Evolutionary conservation across 306 rosid genomes (phyloP).

Genomic region (Aeschynomene evenia): DNA sequence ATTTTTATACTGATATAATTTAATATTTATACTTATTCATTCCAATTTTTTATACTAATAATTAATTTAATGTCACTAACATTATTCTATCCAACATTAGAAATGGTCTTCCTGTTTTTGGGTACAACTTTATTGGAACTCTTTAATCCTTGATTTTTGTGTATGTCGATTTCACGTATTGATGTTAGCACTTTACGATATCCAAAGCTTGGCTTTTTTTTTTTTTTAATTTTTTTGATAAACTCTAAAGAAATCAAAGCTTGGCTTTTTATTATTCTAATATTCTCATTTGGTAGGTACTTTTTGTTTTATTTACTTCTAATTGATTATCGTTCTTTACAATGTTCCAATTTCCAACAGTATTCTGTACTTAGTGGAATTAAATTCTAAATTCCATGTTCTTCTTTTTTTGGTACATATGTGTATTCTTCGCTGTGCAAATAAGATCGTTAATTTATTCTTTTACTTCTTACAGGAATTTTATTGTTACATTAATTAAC

Average conservation of each 20-base stretch:
- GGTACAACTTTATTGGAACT: neutral
- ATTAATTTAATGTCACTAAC: no score
- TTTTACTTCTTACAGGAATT: neutral
- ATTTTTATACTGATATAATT: no score
- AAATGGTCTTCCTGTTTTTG: neutral
- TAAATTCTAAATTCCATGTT: slow-evolving; percentile 22
- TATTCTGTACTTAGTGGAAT: slow-evolving; percentile 15
- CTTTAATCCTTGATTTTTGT: slow-evolving; percentile 1
- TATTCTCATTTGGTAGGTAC: slow-evolving; percentile 8
- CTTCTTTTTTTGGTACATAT: neutral
- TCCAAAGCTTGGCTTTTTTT: slow-evolving; percentile 13
- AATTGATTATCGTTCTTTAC: neutral
- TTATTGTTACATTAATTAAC: no score
- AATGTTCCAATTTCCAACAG: neutral
- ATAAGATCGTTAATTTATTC: no score
- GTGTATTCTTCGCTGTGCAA: no score
- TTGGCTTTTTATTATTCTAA: slow-evolving; percentile 19
- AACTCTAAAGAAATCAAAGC: no score
- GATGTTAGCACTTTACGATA: slow-evolving; percentile 14
- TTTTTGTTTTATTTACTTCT: no score
- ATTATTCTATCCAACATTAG: no score
- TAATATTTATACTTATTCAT: no score
- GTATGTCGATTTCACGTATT: neutral
- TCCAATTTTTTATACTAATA: no score
- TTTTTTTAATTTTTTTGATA: no score